A percentile compares a stretch with the other conserved stretches of the same genome.
Conservation (phyloP, 768 basidiomycete species). For the Tylopilus cervinicoccineus region DNA sequence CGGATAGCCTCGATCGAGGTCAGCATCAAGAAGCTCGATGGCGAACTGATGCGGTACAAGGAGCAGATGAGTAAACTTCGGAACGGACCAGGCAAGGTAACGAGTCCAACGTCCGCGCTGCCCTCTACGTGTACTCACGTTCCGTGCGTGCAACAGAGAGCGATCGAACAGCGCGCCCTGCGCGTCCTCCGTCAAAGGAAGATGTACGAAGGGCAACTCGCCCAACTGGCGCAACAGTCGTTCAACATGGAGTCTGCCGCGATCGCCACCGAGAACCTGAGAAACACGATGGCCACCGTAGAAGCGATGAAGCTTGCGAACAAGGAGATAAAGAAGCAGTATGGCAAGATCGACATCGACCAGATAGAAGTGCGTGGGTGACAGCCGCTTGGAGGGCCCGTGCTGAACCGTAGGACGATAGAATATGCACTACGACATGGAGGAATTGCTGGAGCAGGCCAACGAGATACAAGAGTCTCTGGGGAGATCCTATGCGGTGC, state of each 20-base stretch:
- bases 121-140: not conserved
- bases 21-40: constrained; percentile 95
- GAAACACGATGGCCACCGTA: constrained; percentile 98
- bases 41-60: constrained; percentile 86
- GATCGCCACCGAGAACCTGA: constrained; percentile 94
- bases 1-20: constrained; percentile 89
- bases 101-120: not conserved
- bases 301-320: constrained; percentile 96
- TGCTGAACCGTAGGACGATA: constrained; percentile 30
- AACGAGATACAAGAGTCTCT: constrained; percentile 97
- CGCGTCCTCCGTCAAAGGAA: constrained; percentile 91
- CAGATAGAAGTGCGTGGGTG: constrained; percentile 82
- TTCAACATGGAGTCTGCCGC: constrained; percentile 99
- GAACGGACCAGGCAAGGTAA: constrained; percentile 92
- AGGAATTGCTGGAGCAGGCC: constrained; percentile 92
- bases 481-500: constrained; percentile 91
- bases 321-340: constrained; percentile 95
- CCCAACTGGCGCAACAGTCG: constrained; percentile 88
- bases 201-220: constrained; percentile 92
- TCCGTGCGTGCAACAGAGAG: constrained; percentile 50
- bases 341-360: constrained; percentile 95
- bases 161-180: constrained; percentile 92
- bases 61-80: constrained; percentile 94
- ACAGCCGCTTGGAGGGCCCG: not conserved
- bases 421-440: constrained; percentile 98